Evolutionary conservation across 208 protist species (phyloP).

Genomic region (Leishmania amazonensis): DNA sequence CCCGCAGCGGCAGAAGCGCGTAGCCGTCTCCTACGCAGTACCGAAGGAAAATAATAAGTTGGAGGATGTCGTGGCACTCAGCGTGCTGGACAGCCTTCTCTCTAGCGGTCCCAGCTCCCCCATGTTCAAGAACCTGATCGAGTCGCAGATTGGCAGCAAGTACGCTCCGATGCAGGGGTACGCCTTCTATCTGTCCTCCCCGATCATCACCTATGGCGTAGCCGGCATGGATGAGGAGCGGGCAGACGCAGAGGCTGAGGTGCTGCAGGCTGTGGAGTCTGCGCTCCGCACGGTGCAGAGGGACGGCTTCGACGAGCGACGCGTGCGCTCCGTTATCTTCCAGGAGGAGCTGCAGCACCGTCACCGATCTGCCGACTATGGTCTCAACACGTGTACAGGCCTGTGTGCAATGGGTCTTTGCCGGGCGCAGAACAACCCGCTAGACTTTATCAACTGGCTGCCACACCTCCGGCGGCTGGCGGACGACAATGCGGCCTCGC

Average conservation of each 20-base stretch:
- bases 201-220: conserved; percentile 89
- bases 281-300: conserved; percentile 58
- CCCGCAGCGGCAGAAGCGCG: conserved; percentile 73
- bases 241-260: conserved; percentile 58
- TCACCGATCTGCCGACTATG: conserved; percentile 88
- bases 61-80: conserved; percentile 79
- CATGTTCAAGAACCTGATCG: conserved; percentile 89
- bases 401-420: conserved; percentile 78
- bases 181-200: conserved; percentile 78
- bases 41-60: conserved; percentile 60
- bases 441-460: conserved; percentile 90
- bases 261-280: conserved; percentile 56
- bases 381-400: conserved; percentile 76
- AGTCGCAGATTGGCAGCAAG: conserved; percentile 86
- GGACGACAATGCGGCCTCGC: conserved; percentile 49
- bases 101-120: conserved; percentile 84
- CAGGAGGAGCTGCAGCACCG: conserved; percentile 90
- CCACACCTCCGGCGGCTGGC: conserved; percentile 69
- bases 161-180: conserved; percentile 88
- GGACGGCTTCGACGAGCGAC: conserved; percentile 85
- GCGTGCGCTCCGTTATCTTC: conserved; percentile 86
- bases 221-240: conserved; percentile 80
- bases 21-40: conserved; percentile 80
- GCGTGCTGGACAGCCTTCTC: conserved; percentile 85
- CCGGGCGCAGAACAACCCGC: conserved; percentile 67